Base-by-base conservation (phyloP, 192 early-diverging fungal species). In the Linnemannia exigua region DNA sequence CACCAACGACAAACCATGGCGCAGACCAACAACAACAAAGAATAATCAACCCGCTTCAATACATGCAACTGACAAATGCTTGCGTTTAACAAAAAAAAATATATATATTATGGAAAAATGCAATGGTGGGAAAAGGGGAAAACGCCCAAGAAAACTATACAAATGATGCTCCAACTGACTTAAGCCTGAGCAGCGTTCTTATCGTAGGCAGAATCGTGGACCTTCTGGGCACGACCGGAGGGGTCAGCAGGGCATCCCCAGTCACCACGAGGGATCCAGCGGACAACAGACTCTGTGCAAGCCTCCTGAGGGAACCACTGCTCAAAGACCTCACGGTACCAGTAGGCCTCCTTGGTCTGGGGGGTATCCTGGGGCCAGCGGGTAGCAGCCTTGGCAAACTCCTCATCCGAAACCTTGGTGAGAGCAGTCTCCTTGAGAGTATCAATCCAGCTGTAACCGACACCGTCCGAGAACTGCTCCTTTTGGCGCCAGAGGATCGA, bases 171-270 rank as follows among this genome's bases (percentile, higher is more conserved):
- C 41, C 68, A 44, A 9, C 11, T 31, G 31, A 35, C 12, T 74
- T 74, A 51, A 74, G 58, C 58, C 58, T 63, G 58, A 12, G 58
- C 8, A 47, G 67, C 74, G 28, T 31, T 48, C 77, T 80, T 84
- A 19, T 88, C 79, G 80, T 96, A 97, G 9, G 96, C 94, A 72
- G 91, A 79, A 28, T 92, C 91, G 82, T 99, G 98, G 44, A 92
- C 95, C 88, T 94, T 96, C 90, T 99, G 98, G 11, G 98, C 98
- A 88, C 98, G 95, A 82, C 98, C 98, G 66, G 96, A 97, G 51
- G 98, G 98, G 88, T 99, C 98, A 80, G 97, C 96, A 85, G 96
- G 91, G 90, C 98, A 99, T 66, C 98, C 98, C 98, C 98, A 99
- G 88, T 99, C 98, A 63, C 91, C 94, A 87, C 97, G 92, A 46